Evolutionary conservation across 2,329 filamentous ascomycete species (phyloP).

Genomic region (Alternaria gaisen): DNA sequence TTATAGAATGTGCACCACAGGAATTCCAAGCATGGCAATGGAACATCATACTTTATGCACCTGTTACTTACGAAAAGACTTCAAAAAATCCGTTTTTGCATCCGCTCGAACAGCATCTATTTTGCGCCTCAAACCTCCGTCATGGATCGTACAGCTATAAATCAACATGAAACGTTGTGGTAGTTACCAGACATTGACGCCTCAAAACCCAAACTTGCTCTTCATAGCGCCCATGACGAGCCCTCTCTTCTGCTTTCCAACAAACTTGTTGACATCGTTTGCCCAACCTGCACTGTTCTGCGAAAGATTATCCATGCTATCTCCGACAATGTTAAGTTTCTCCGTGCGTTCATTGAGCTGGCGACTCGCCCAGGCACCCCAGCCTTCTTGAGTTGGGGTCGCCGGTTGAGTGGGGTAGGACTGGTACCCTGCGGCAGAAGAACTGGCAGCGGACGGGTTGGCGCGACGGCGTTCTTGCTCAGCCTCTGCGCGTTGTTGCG

Average conservation of each 20-base stretch:
- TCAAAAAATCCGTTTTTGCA: too few relatives aligned
- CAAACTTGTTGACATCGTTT: conserved; percentile 86
- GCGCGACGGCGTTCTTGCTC: conserved; percentile 59
- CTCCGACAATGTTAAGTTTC: conserved; percentile 81
- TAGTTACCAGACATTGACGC: not conserved
- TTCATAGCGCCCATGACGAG: conserved; percentile 71
- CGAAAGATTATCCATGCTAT: conserved; percentile 84
- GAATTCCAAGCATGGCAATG: not conserved
- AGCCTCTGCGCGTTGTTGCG: conserved; percentile 79
- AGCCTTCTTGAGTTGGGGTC: conserved; percentile 58
- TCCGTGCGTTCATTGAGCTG: conserved; percentile 92
- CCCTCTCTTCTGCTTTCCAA: conserved; percentile 86
- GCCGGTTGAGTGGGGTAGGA: conserved; percentile 27
- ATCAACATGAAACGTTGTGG: too few relatives aligned
- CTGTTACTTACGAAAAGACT: too few relatives aligned
- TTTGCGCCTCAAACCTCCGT: conserved; percentile 5
- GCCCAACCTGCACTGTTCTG: conserved; percentile 84
- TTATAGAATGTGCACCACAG: not conserved
- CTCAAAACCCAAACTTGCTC: conserved; percentile 46
- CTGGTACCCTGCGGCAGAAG: conserved; percentile 39
- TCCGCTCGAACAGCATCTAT: not conserved
- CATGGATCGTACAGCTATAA: too few relatives aligned
- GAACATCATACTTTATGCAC: not conserved
- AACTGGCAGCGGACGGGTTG: conserved; percentile 45
- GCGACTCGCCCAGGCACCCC: conserved; percentile 81